Evolutionary conservation across 2,329 filamentous ascomycete genomes (phyloP).

Genomic region (Hypoxylon sp.): DNA sequence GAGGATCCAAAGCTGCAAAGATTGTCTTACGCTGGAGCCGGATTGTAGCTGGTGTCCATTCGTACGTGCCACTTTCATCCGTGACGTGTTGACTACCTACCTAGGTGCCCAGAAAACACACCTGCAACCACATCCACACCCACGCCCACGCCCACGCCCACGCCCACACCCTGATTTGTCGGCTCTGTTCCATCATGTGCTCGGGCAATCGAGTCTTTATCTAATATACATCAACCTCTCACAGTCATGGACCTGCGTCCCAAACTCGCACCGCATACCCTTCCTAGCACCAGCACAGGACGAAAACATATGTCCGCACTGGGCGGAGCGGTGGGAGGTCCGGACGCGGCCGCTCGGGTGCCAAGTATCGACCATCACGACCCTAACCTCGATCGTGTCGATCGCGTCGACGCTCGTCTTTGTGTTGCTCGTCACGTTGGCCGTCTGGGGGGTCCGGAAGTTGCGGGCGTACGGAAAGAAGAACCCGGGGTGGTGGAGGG

Average conservation of each 20-base stretch:
- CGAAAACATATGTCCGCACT: conserved; percentile 67
- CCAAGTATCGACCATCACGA: conserved; percentile 58
- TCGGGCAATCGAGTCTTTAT: background rate
- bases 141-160: no score
- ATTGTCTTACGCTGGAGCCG: conserved; percentile 59
- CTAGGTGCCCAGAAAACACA: no score
- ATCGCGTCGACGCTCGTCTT: conserved; percentile 52
- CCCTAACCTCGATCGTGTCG: conserved; percentile 54
- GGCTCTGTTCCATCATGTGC: no score
- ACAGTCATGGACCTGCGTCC: conserved; percentile 69
- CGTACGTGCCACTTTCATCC: conserved; percentile 56
- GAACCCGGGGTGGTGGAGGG: conserved; percentile 51
- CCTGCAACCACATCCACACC: no score
- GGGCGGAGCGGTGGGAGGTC: conserved; percentile 61
- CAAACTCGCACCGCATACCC: conserved; percentile 63
- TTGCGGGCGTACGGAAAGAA: conserved; percentile 31
- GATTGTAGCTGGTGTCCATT: conserved; percentile 69
- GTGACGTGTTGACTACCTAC: no score
- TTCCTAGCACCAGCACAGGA: conserved; percentile 67
- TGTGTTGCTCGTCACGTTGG: conserved; percentile 44
- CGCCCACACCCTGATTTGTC: no score
- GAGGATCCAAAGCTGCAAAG: conserved; percentile 64
- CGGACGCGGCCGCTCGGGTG: conserved; percentile 56
- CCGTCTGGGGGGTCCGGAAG: conserved; percentile 26
- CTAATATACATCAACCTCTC: background rate